Evolutionary conservation across 371 early-diverging fungal species (phyloP).

Genomic region (Furculomyces boomerangus): DNA sequence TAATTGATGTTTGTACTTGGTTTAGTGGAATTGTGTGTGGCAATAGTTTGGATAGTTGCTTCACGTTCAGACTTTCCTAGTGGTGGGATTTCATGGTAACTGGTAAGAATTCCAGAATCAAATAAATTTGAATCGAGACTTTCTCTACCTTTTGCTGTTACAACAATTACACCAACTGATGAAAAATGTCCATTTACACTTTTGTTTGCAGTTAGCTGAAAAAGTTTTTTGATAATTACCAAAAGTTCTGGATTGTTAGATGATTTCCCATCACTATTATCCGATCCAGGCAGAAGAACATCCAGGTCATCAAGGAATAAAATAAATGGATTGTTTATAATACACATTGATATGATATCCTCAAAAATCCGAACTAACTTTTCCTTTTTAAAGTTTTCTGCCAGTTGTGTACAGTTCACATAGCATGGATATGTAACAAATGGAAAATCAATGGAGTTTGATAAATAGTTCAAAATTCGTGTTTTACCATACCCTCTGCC

Average conservation of each 20-base stretch:
- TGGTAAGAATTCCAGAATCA: slow-evolving; percentile 7
- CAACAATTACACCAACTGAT: slow-evolving; percentile 4
- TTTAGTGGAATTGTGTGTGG: slow-evolving; percentile 26
- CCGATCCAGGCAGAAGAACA: background rate
- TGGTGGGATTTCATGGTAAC: slow-evolving; percentile 13
- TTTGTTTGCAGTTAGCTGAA: too few species aligned
- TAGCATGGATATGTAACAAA: slow-evolving; percentile 25
- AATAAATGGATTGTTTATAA: slow-evolving; percentile 1
- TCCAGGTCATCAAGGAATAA: background rate
- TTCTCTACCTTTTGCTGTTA: slow-evolving; percentile 13
- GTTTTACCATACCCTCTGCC: slow-evolving; percentile 79
- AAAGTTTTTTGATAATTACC: background rate
- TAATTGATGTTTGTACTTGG: slow-evolving; percentile 32
- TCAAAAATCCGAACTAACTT: background rate
- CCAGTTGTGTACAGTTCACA: slow-evolving; percentile 28
- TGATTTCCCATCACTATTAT: background rate
- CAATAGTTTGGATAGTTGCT: slow-evolving; percentile 38
- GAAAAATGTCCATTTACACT: background rate
- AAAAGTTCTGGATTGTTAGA: background rate
- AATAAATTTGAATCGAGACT: slow-evolving; percentile 13
- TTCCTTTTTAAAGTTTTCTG: background rate
- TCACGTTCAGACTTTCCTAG: slow-evolving; percentile 14
- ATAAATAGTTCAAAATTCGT: slow-evolving; percentile 30
- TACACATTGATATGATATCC: background rate
- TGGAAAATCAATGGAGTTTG: background rate